These are phyloP conservation scores for Rugonectria rugulosa DNA, from an alignment of 2,329 filamentous ascomycete genomes.

Conservation along the genomic window DNA sequence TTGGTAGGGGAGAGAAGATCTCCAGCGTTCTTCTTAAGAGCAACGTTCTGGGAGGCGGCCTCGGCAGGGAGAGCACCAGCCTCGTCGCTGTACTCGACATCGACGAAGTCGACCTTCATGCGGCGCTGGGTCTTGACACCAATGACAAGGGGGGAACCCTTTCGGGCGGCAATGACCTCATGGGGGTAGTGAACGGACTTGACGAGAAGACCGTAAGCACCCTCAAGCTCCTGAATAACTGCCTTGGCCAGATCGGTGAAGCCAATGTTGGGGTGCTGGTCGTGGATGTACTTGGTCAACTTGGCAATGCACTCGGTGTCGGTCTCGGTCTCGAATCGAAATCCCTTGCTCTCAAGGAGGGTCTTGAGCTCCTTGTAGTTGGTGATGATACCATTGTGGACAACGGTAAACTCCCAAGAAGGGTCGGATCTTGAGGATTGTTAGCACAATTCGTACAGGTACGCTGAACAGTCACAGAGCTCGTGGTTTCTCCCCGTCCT, in stretches of 20 bases:
- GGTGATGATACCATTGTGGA: conserved; percentile 99
- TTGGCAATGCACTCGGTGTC: conserved; percentile 99
- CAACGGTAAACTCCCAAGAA: conserved; percentile 94
- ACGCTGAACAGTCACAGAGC: neutral
- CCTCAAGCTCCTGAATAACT: conserved; percentile 97
- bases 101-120: conserved; percentile 99
- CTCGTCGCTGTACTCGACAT: conserved; percentile 95
- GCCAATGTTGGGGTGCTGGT: conserved; percentile 91
- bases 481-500: neutral
- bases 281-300: conserved; percentile 97
- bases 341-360: conserved; percentile 90
- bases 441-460: conserved; percentile 26
- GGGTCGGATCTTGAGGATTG: conserved; percentile 77
- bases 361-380: conserved; percentile 99
- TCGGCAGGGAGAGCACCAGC: conserved; percentile 85
- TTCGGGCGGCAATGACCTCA: conserved; percentile 96
- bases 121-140: conserved; percentile 97
- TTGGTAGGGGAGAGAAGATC: conserved; percentile 70
- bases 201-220: conserved; percentile 94
- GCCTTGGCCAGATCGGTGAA: conserved; percentile 98
- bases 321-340: conserved; percentile 98
- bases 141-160: conserved; percentile 96
- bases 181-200: conserved; percentile 99
- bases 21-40: conserved; percentile 85
- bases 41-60: conserved; percentile 93